Base-by-base conservation (phyloP, 768 basidiomycete genomes). In the Nidularia sp. region DNA sequence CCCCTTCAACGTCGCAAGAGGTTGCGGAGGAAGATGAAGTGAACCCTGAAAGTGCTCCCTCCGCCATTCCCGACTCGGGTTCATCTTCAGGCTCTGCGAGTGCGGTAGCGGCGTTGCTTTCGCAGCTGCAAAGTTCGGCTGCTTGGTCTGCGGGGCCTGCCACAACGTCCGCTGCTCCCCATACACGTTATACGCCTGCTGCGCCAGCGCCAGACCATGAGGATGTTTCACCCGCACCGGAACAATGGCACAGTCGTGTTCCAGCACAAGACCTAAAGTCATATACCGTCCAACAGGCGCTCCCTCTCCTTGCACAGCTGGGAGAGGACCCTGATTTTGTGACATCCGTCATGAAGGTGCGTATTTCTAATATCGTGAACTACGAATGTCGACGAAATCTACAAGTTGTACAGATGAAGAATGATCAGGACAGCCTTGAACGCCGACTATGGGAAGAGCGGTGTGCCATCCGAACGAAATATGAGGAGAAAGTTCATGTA, bases 401-500 rank as follows among this genome's bases (percentile, higher is more conserved):
- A 15, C n/a, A 31, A 53, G 47, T 3, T 41, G 31, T 49, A 18
- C 60, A 90, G 90, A 71, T 93, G 60, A 87, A 82, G 66, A 66
- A 78, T 49, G 86, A 88, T 47, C 91, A 93, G 68, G 73, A 83
- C 51, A 71, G 74, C 22, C 70, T 92, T 34, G 91, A 93, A 65
- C 76, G 70, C 54, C 76, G 75, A 53, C 66, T 92, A 34, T 90
- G 81, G 83, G 74, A 80, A 52, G 88, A 88, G 57, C 76, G 91
- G 50, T 70, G 72, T 33, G 72, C 71, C 4, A 81, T 93, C 52
- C 76, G 80, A 50, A 70, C 68, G 54, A 84, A 82, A 59, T 85
- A 90, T 54, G 81, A 88, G 55, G 82, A 85, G 43, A 90, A 83
- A 67, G 78, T 90, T 55, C 82, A 84, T 57, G 72, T 84, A 25